These are phyloP conservation scores for Psilocybe cyanescens DNA, from an alignment of 768 basidiomycete species.

Conservation along the genomic window DNA sequence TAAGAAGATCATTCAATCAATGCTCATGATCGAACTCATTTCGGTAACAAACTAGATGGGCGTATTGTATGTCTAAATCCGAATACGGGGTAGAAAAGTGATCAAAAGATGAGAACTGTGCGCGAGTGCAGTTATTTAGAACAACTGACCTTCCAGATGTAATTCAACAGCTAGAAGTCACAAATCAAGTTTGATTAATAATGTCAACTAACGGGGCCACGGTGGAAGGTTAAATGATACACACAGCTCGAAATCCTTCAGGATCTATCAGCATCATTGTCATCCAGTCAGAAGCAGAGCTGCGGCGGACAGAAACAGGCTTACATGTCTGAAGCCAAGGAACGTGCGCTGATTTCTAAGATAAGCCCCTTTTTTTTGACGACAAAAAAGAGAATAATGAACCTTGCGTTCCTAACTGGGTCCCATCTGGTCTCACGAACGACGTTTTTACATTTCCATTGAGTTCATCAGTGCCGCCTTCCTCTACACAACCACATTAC, in stretches of 20 bases:
- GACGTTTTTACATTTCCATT: conserved; percentile 56
- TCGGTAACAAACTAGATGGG: conserved; percentile 54
- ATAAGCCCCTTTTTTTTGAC: not conserved
- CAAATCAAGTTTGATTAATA: not conserved
- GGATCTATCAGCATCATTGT: conserved; percentile 40
- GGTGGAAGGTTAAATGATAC: conserved; percentile 7
- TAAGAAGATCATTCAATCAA: not conserved
- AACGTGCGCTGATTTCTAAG: conserved; percentile 49
- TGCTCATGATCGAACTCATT: not conserved
- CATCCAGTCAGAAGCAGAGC: not conserved
- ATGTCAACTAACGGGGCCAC: not conserved
- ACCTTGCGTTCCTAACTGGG: conserved; percentile 63
- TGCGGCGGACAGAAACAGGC: not conserved
- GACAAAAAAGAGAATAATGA: conserved; percentile 11
- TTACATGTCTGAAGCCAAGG: conserved; percentile 58
- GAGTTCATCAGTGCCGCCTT: conserved; percentile 59
- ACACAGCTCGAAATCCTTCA: conserved; percentile 59
- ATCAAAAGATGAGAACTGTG: not conserved
- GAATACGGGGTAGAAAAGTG: not conserved
- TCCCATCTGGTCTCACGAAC: conserved; percentile 59
- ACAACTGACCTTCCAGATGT: conserved; percentile 60
- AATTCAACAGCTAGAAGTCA: conserved; percentile 53
- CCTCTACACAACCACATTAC: conserved; percentile 35
- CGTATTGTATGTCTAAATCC: conserved; percentile 36
- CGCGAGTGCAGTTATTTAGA: not conserved